Evolutionary conservation across 108 stramenopile genomes (phyloP).

Genomic region (Pseudonitzschia delicatissima): DNA sequence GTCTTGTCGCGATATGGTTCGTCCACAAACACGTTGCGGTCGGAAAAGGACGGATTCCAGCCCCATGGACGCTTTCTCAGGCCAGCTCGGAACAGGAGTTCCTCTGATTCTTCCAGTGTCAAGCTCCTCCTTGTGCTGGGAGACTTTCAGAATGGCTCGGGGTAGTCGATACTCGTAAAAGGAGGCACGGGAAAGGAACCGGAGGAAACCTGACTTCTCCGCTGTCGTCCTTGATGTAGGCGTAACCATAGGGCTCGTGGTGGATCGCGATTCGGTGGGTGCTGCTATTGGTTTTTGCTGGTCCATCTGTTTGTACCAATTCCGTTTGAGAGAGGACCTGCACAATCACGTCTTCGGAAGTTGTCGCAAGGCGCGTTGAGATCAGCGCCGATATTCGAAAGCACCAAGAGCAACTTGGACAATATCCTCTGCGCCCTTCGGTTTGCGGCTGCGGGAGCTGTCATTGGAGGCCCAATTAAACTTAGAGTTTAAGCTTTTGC

Average conservation of each 20-base stretch:
- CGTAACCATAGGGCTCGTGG: not conserved
- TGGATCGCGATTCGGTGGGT: not conserved
- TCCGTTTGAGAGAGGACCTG: too few species aligned
- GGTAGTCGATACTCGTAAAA: conserved; percentile 1
- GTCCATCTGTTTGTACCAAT: conserved; percentile 42
- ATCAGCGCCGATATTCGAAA: too few species aligned
- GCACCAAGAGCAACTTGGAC: too few species aligned
- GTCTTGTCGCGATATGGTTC: not conserved
- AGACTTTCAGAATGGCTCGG: not conserved
- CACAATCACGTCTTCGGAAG: conserved; percentile 26
- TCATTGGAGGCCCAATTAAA: too few species aligned
- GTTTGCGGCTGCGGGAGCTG: too few species aligned
- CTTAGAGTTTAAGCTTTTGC: too few species aligned
- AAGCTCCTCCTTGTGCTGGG: not conserved
- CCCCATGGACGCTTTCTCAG: not conserved
- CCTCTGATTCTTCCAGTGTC: not conserved
- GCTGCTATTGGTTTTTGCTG: not conserved
- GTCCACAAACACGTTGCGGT: not conserved
- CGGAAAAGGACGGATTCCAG: not conserved
- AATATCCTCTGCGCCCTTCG: too few species aligned
- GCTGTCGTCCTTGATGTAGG: not conserved
- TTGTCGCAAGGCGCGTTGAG: too few species aligned
- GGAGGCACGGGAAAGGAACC: not conserved
- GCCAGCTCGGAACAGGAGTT: not conserved
- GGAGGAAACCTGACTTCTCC: not conserved